These are phyloP conservation scores for Leucoagaricus sp. DNA, from an alignment of 1,284 basidiomycete species.

Conservation along the genomic window DNA sequence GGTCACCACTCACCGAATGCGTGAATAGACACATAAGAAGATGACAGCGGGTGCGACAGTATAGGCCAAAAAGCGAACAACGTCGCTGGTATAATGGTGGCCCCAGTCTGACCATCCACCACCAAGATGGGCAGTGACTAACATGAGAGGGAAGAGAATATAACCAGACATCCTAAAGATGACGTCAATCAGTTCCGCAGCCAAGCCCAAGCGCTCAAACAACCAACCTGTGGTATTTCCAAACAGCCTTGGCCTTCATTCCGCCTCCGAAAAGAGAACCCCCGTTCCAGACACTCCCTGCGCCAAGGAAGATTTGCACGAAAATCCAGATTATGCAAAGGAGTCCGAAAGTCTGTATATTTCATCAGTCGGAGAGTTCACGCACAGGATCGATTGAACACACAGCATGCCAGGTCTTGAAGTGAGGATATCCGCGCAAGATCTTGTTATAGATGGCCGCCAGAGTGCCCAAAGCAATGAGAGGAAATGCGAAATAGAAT, in stretches of 20 bases:
- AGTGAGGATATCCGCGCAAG: conserved; percentile 47
- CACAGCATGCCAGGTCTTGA: conserved; percentile 67
- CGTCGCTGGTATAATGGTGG: conserved; percentile 33
- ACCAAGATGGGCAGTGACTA: conserved; percentile 61
- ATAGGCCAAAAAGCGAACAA: conserved; percentile 52
- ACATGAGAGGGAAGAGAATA: conserved; percentile 52
- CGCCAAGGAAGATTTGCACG: conserved; percentile 57
- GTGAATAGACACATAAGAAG: conserved; percentile 39
- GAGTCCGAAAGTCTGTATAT: conserved; percentile 56
- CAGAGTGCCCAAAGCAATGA: conserved; percentile 54
- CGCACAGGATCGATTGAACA: not conserved
- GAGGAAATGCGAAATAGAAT: conserved; percentile 50
- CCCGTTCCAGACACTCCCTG: conserved; percentile 68
- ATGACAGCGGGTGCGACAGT: conserved; percentile 51
- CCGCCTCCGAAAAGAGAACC: conserved; percentile 67
- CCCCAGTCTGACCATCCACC: conserved; percentile 67
- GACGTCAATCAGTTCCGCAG: not conserved
- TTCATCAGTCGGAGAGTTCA: conserved; percentile 3
- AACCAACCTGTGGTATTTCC: conserved; percentile 74
- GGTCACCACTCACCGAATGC: conserved; percentile 43
- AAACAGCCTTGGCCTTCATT: conserved; percentile 63
- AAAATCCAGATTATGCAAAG: conserved; percentile 55
- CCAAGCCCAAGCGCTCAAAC: not conserved
- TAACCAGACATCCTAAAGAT: conserved; percentile 63
- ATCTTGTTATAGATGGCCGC: conserved; percentile 60